Base-by-base conservation (phyloP, 2,329 filamentous ascomycete species). In the Diaporthe ilicicola region DNA sequence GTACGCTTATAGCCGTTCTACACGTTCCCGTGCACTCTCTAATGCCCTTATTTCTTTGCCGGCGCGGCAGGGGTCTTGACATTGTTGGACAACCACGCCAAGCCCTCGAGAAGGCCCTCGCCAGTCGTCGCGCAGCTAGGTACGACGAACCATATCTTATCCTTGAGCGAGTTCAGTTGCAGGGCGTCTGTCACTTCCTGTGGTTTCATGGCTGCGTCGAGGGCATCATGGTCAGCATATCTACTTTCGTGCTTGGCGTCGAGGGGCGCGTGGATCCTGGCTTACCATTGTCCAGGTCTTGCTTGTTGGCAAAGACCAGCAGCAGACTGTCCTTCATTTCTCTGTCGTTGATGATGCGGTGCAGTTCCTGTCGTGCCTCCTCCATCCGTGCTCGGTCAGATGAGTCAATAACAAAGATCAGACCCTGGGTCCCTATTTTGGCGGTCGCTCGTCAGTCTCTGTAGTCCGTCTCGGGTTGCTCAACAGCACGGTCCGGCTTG, bases 381-480 rank as follows among this genome's bases (percentile, higher is more conserved):
- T 96, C 94, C 82, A 99, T 94, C 81, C 96, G 93, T 77, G 90
- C 91, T 75, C 92, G 93, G 83, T 98, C 96, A 78, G 94, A 96
- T 74, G 93, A 97, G 86, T 99, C 96, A 79, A 99, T 94, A 76
- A 99, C 96, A 86, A 98, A 99, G 85, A 99, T 98, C 78, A 99
- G 89, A 79, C 95, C 96, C 86, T 98, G 96, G 72, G 96, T 98
- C 79, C 95, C 92, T 96, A 81, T 39, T 39, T 37, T 46, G 29
- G 29, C 34, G 42, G n/a, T 44, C 24, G n/a, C 27, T 68, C 27
- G 51, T 70, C 42, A 62, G 24, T 48, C 54, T 72, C 70, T 64
- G 51, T 46, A 10, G 46, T 68, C 44, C 27, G 34, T 27, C 42
- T 59, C 42, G 46, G 50, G 22, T 13, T 29, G 27, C n/a, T n/a